Evolutionary conservation across 2,329 filamentous ascomycete genomes (phyloP), one percentile per base, ranked within the genome.

Genomic region (Ceratocystis ficicola): DNA sequence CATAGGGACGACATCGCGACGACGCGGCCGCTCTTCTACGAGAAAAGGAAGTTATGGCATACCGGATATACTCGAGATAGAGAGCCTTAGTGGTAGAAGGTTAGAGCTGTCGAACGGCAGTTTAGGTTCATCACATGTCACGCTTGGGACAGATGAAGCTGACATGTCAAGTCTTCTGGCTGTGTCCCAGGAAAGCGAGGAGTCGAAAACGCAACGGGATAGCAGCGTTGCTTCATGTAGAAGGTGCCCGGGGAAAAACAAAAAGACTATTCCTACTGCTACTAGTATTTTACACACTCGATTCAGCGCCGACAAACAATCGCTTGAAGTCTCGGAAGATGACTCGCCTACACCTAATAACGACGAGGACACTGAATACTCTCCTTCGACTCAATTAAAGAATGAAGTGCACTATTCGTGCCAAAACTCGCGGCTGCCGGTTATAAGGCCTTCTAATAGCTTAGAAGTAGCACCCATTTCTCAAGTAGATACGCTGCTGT

Each of bases 21-120:
- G 41, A 30, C 44, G 62, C 10, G 44, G 62, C 2, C 62, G 62
- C 28, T 63, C 62, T 36, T 48, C n/a, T 7, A 63, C 44, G 12
- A 52, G 17, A 52, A n/a, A 59, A 59, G 55, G 12, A 17, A 52
- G 44, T 36, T 30, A 8, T 17, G 62, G 3, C 7, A 17, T 52
- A 12, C 17, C 48, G 8, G 48, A 5, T 25, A 5, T 20, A 15
- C n/a, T 46, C 10, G 46, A 48, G 36, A 41, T 15, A 41, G 36
- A 12, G 36, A 4, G 36, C 15, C 10, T 12, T 41, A 41, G 36
- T 41, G 36, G 36, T 41, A 41, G 10, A 41, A 10, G 3, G 36
- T 4, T 41, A 12, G 36, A 5, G 28, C 30, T n/a, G 10, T n/a
- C 30, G 2, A 28, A 15, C 8, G n/a, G 17, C 15, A 36, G 6